phyloP scores from a whole-genome alignment of 306 rosid genomes.

The Cicer cuneatum region DNA sequence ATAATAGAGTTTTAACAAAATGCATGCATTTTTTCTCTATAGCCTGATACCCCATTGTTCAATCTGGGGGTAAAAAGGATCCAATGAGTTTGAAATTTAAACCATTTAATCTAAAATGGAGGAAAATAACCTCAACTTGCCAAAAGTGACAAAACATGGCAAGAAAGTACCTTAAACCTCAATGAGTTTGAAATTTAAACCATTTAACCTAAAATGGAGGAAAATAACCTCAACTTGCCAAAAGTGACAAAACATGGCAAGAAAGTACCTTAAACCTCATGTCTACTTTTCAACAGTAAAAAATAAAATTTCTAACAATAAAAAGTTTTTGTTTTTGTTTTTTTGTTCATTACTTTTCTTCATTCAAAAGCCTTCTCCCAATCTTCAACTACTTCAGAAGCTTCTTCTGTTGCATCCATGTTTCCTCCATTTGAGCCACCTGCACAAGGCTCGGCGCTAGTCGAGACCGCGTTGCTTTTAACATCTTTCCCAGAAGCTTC shows the following conservation, averaged over 20 bases:
- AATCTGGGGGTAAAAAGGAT: conserved; percentile 12
- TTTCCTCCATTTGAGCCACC: conserved; percentile 46
- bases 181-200: background rate
- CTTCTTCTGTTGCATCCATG: conserved; percentile 50
- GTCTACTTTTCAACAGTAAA: conserved; percentile 28
- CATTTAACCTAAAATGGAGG: background rate
- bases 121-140: conserved; percentile 28
- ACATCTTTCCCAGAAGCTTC: conserved; percentile 28
- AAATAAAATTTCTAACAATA: conserved; percentile 5
- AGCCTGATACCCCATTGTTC: conserved; percentile 18
- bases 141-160: conserved; percentile 46
- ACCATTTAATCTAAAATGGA: background rate
- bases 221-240: conserved; percentile 39
- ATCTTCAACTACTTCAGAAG: conserved; percentile 79
- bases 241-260: conserved; percentile 42
- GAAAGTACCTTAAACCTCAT: conserved; percentile 10
- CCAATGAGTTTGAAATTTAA: conserved; percentile 1
- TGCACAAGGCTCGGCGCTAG: conserved; percentile 41
- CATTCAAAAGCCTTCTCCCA: conserved; percentile 91
- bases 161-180: conserved; percentile 17
- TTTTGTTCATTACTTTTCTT: background rate
- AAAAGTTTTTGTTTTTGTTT: background rate
- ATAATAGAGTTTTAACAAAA: background rate
- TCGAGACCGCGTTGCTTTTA: conserved; percentile 20
- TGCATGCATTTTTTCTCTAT: conserved; percentile 6